Evolutionary conservation across 257 asterid species (phyloP), one percentile per base, ranked within the genome.

Genomic region (Nyctanthes arbortristis): DNA sequence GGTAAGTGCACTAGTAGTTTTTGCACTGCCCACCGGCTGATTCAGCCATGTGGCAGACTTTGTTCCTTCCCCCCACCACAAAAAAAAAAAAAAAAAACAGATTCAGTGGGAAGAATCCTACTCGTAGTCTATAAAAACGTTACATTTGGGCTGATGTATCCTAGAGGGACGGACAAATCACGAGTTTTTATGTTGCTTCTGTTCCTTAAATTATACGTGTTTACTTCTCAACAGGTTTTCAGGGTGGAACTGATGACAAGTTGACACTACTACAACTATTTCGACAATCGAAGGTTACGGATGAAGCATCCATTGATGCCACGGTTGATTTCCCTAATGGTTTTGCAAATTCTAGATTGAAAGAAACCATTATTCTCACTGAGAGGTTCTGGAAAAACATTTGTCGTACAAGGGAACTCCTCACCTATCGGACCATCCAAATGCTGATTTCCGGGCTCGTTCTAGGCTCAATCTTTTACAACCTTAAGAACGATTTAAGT

Each of bases 381-480:
- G 82, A 83, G 10, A 83, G 98, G 13, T 93, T 90, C 68, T 83
- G 83, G 91, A 93, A 87, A 74, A 93, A 84, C 72, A 89, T 89
- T 3, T 85, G 78, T 69, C 65, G 98, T 63, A 87, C 94, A 0
- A 91, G 81, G 74, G 98, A 93, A 82, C 91, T 93, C 4, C 91
- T 93, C 27, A 81, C 85, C 0, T 89, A 90, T 73, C 77, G 97
- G 59, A 76, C 88, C 9, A 73, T 93, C 56, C 86, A 95, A 13
- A 93, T 93, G 97, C 77, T 91, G 59, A 31, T 87, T 1, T 91
- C 98, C 0, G 97, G 98, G 20, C 10, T 89, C 0, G 89, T 87
- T 1, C 32, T 93, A 7, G 98, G 98, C 18, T 93, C 98, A 0
- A 86, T 93, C 6, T 93, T 93, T 72, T 91, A 84, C 81, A 54